A percentile compares a stretch with the other conserved stretches of the same genome.
Evolutionary conservation across 2,329 filamentous ascomycete genomes (phyloP).

Genomic region (Ramularia endophylla): DNA sequence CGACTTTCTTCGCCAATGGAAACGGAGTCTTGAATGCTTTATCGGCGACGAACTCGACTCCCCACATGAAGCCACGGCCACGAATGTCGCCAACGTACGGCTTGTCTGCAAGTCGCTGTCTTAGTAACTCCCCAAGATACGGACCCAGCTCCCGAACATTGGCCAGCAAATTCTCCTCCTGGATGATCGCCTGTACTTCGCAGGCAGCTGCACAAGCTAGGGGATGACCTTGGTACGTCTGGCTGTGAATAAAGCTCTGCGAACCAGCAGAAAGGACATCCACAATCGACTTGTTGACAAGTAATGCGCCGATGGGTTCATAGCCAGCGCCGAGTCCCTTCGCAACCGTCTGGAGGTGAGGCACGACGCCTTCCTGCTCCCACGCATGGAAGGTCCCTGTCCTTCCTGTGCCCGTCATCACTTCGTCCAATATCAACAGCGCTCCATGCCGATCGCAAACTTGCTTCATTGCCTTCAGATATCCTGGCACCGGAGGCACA

Average conservation of each 20-base stretch:
- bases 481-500: constrained; percentile 47
- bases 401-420: constrained; percentile 28
- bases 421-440: constrained; percentile 51
- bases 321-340: constrained; percentile 61
- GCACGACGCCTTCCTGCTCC: constrained; percentile 39
- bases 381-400: constrained; percentile 28
- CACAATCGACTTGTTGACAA: constrained; percentile 42
- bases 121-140: constrained; percentile 40
- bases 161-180: constrained; percentile 48
- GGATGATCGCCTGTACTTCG: constrained; percentile 54
- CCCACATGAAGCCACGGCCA: constrained; percentile 52
- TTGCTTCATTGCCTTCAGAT: constrained; percentile 48
- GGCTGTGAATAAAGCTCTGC: constrained; percentile 49
- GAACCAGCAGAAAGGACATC: constrained; percentile 34
- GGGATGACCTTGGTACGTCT: constrained; percentile 54
- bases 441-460: constrained; percentile 53
- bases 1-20: constrained; percentile 37
- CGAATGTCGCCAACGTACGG: constrained; percentile 54
- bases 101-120: constrained; percentile 36
- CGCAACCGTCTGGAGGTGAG: constrained; percentile 58
- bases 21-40: constrained; percentile 49
- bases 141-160: constrained; percentile 49
- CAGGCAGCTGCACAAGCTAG: constrained; percentile 55
- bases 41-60: constrained; percentile 51
- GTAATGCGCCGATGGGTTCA: constrained; percentile 53